Evolutionary conservation across 257 asterid species (phyloP), one percentile per base, ranked within the genome.

Genomic region (Solanum medicagineum): DNA sequence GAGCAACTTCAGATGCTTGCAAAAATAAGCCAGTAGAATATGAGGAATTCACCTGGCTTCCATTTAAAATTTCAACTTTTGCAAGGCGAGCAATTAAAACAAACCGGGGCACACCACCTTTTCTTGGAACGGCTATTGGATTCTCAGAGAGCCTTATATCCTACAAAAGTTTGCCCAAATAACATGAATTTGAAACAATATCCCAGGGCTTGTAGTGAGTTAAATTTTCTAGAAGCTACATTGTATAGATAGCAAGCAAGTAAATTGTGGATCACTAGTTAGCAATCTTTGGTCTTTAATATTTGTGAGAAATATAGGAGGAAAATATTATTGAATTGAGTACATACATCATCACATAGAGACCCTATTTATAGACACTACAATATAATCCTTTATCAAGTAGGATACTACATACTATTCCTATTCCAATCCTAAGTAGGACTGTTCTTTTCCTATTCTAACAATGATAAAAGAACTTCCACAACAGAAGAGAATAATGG

Each of bases 101-200:
- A 92, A 91, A 95, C 91, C 98, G 91, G 40, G 98, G 92, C 36
- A 92, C 89, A 83, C 98, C 98, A 19, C 97, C 96, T 88, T 89
- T 90, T 73, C 90, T 94, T 26, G 92, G 89, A 90, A 95, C 99
- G 73, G 97, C 90, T 55, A 93, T 89, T 75, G 98, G 98, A 89
- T 97, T 97, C 68, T 93, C 98, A 2, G 98, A 93, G 54, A 97
- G 94, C 92, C 99, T 91, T 85, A 91, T 86, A 81, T 97, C 99
- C 99, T 97, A 66, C 79, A 17, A 79, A 53, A 79, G 19, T 53
- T 26, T 29, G 65, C 53, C 26, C 83, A 79, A 26, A 53, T 53
- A 79, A 79, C 65, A 77, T 79, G 65, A 79, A 79, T 77, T 77
- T 77, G 24, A 51, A 51, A 51, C 63, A 77, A 77, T 44, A 51